Base-by-base conservation (phyloP, 306 rosid species). In the Cucurbita ficifolia region DNA sequence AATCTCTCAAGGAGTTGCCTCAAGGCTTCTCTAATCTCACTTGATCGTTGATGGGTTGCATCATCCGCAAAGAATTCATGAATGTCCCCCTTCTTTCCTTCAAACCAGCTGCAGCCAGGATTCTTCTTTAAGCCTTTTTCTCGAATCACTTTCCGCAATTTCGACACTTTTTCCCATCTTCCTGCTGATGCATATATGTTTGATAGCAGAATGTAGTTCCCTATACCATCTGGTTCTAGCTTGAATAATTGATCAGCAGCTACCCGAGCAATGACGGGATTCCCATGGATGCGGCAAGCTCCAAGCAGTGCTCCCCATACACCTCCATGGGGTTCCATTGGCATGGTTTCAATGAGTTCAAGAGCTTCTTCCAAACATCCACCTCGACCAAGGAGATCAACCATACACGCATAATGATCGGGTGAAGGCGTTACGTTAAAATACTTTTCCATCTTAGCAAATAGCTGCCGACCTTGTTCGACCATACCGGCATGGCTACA, bases 261-360 rank as follows among this genome's bases (percentile, higher is more conserved):
- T 79, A 86, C 71, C 75, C 80, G 82, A 42, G 96, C 98, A 62
- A 90, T 79, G 59, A 77, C 89, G 4, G 88, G 87, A 57, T 87
- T 92, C 67, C 79, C 71, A 77, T 90, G 89, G 50, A 83, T 49
- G 70, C 84, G 80, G 61, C 96, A 92, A 8, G 98, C 96, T 74
- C 96, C 96, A 57, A 90, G 98, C 76, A 92, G 83, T 4, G 98
- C 96, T 73, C 98, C 98, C 98, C 96, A 92, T 62, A 90, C 96
- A 46, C 81, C 87, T 62, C 79, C 96, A 60, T 82, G 55, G 64
- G 96, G 82, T n/a, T 79, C 75, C 81, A 88, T 75, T 33, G 89
- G 90, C 96, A 92, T 88, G 62, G 85, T 75, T 79, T 87, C 82
- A 46, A 83, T 76, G 59, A 90, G 86, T 48, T 18, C 77, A 59